Percentiles rank a stretch among this genome's conserved stretches.
Conservation (phyloP, 345 rosid species). For the Lumnitzera littorea region DNA sequence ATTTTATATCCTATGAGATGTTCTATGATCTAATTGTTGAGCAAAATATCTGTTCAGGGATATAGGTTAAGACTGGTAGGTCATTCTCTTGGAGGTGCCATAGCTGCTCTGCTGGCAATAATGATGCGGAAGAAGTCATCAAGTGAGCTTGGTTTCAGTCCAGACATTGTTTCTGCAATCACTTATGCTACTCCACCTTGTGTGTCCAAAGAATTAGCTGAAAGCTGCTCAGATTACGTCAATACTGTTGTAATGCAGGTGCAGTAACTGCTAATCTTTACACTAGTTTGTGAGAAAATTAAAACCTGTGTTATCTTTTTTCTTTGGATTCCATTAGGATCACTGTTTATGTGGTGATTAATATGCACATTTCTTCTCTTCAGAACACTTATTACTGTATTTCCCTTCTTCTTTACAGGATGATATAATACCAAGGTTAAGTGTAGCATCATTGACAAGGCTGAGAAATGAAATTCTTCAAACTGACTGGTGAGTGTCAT, state of each 20-base stretch:
- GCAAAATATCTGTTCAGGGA: slow-evolving; percentile 61
- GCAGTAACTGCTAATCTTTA: slow-evolving; percentile 1
- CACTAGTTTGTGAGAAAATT: no score
- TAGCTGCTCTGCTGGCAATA: slow-evolving; percentile 71
- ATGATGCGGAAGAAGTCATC: slow-evolving; percentile 67
- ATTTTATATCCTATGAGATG: background rate
- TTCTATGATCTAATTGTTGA: slow-evolving; percentile 3
- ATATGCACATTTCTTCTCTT: no score
- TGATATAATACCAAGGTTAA: slow-evolving; percentile 78
- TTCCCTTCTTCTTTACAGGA: slow-evolving; percentile 39
- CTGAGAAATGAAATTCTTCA: slow-evolving; percentile 77
- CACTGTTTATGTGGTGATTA: no score
- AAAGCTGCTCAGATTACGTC: slow-evolving; percentile 81
- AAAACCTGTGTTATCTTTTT: no score
- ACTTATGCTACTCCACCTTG: slow-evolving; percentile 93
- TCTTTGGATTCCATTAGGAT: no score
- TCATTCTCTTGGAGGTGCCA: slow-evolving; percentile 95
- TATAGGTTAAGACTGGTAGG: slow-evolving; percentile 92
- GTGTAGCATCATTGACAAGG: slow-evolving; percentile 65
- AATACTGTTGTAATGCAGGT: slow-evolving; percentile 93
- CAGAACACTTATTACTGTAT: background rate
- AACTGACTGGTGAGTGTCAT: slow-evolving; percentile 67
- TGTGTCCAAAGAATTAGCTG: slow-evolving; percentile 83
- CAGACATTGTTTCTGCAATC: slow-evolving; percentile 70
- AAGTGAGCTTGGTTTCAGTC: slow-evolving; percentile 74